Evolutionary conservation across 176 grass and related monocot species (phyloP), one percentile per base, ranked within the genome.

Genomic region (Oryza glaberrima): DNA sequence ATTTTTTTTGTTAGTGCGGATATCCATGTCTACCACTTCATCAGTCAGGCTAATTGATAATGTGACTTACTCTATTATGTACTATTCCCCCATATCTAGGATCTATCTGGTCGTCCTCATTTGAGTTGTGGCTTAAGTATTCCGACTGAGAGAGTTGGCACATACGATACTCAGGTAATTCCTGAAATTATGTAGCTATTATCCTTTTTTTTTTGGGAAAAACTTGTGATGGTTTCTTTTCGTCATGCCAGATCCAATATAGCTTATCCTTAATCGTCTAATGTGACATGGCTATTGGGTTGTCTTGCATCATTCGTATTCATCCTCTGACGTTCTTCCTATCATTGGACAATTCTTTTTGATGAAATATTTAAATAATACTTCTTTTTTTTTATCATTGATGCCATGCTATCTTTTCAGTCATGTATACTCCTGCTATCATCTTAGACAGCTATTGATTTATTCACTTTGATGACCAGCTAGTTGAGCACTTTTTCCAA

Each of bases 401-500:
- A 41, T 9, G 40, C 40, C 40, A 41, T 41, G 40, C 40, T 41
- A 41, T 41, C 40, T 41, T 41, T 41, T 41, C 6, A 7, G 40
- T 8, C 40, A 0, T 41, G 40, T 41, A 41, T 41, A 41, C 40
- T 41, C 40, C 40, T 7, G 7, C 40, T 41, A 8, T 41, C 40
- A 8, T 41, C 40, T 41, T 41, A 41, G 40, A 41, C 40, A 41
- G 40, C 40, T 41, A 41, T 41, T 41, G 6, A 41, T 41, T 41
- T 41, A 41, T 41, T 88, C 25, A 4, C 69, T 86, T 83, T 90
- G 63, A 23, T 90, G 35, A 26, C 86, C 88, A 98, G 93, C 67
- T 95, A 15, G 96, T 98, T 80, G 96, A 98, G 64, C 96, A 98
- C 77, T 94, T 98, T 41, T 95, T 96, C 82, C 96, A 98, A 41